Evolutionary conservation across 129 eudicot genomes (phyloP), one percentile per base, ranked within the genome.

Genomic region (Tagetes erecta): DNA sequence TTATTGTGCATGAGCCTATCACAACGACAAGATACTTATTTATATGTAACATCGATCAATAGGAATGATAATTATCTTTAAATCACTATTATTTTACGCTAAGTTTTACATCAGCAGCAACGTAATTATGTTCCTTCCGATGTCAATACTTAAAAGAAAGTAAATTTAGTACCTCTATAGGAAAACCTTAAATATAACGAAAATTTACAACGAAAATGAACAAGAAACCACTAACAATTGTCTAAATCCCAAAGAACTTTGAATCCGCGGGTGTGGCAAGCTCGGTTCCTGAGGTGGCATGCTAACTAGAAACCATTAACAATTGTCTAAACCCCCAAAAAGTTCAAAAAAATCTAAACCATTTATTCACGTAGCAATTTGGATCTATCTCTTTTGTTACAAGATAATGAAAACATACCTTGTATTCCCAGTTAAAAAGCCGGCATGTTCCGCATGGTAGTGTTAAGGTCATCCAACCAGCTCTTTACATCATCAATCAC

Each of bases 391-490:
- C 44, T 47, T 64, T 65, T 52, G 33, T 50, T 39, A 41, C 6
- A 75, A 75, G 30, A 64, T 35, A 12, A 39, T 8, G 27, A 62
- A 66, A 52, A 38, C 67, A 12, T 52, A 76, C 71, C 78, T 67
- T 47, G 37, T 80, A 58, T 41, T 34, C 76, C 71, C 36, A 47
- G 3, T 33, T 67, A 34, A 50, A 60, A 20, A 20, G 27, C 27
- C 27, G 27, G 27, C 27, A 20, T 20, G 27, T 20, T 20, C 39
- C 14, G 49, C 49, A 74, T 40, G 49, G 84, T 80, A 36, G 34
- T 74, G 74, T 80, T 74, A 40, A 80, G 72, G 58, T 80, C 75
- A 58, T 72, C 76, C 50, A 40, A 39, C 84, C 76, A 73, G 30
- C 6, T 56, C 57, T 47, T 30, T 44, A 5, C 59, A 45, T 67